Evolutionary conservation across 179 eudicot genomes (phyloP).

Genomic region (Carnegiea gigantea): DNA sequence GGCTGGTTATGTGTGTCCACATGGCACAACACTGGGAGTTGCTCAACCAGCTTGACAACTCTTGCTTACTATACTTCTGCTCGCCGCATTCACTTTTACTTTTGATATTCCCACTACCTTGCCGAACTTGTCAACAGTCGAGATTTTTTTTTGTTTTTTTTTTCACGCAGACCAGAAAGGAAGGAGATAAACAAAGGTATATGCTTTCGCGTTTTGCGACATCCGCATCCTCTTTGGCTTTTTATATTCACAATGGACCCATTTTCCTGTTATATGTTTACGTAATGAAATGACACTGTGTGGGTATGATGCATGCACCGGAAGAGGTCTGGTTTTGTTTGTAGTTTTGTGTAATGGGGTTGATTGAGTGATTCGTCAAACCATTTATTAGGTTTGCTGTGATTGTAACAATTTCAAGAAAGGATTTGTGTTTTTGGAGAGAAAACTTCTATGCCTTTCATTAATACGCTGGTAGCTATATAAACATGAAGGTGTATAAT

Average conservation of each 20-base stretch:
- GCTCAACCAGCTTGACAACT: background rate
- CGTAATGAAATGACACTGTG: too few relatives aligned
- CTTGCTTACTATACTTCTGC: background rate
- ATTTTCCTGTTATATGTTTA: too few relatives aligned
- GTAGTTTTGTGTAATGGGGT: background rate
- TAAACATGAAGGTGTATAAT: too few relatives aligned
- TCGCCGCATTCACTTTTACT: slow-evolving; percentile 11
- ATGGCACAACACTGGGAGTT: slow-evolving; percentile 5
- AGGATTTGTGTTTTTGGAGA: too few relatives aligned
- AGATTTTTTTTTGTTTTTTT: too few relatives aligned
- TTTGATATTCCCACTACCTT: background rate
- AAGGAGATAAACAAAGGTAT: background rate
- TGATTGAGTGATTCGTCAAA: background rate
- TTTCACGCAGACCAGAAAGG: too few relatives aligned
- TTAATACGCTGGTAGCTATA: too few relatives aligned
- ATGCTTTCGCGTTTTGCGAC: background rate
- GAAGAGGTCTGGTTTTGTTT: background rate
- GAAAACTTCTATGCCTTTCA: too few relatives aligned
- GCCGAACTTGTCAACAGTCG: background rate
- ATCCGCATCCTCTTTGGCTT: background rate
- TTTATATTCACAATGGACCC: too few relatives aligned
- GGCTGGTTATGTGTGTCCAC: background rate
- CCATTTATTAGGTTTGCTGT: background rate
- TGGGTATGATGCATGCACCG: too few relatives aligned
- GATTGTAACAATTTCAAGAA: too few relatives aligned